Evolutionary conservation across 202 grass and related monocot species (phyloP), one percentile per base, ranked within the genome.

Genomic region (Eragrostis tef): DNA sequence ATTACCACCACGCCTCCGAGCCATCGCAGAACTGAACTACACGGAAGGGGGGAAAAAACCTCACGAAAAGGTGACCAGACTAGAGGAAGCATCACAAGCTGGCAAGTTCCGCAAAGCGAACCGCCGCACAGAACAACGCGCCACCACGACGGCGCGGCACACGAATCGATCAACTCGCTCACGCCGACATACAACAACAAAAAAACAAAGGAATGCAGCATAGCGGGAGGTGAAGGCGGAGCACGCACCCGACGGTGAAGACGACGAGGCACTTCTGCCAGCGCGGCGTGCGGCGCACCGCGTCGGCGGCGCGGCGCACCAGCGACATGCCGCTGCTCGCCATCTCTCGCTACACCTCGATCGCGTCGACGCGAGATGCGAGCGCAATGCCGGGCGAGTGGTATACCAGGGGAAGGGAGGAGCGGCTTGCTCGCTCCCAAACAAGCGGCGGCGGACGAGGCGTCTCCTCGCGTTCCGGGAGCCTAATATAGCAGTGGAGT

Each of bases 381-480:
- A 39, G 6, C 34, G 22, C 45, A 71, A 63, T 64, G 70, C 59
- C 34, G 62, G 62, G 54, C 42, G 8, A 20, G 17, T 0, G 73
- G 73, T 41, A 25, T 24, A 25, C 61, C 75, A 8, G 50, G 87
- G 22, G 4, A 58, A 64, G 66, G 36, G 51, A 11, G 45, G 59
- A 85, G 72, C 62, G 67, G 86, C 64, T 84, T 41, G 67, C 67
- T 84, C 75, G 60, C 81, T 84, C 68, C 76, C 70, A 57, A 80
- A 84, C 76, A 75, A 49, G 81, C 86, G 81, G 81, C 75, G 81
- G 86, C 76, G 86, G 81, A 84, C 24, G 81, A 74, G 81, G 69
- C 46, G 61, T 49, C 86, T 59, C 64, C 73, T 41, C 25, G 8
- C 36, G 63, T 74, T 34, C 68, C 27, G 68, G 68, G 52, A 52